Evolutionary conservation across 2,329 filamentous ascomycete genomes (phyloP), one percentile per base, ranked within the genome.

Genomic region (Cladosporium sp.): DNA sequence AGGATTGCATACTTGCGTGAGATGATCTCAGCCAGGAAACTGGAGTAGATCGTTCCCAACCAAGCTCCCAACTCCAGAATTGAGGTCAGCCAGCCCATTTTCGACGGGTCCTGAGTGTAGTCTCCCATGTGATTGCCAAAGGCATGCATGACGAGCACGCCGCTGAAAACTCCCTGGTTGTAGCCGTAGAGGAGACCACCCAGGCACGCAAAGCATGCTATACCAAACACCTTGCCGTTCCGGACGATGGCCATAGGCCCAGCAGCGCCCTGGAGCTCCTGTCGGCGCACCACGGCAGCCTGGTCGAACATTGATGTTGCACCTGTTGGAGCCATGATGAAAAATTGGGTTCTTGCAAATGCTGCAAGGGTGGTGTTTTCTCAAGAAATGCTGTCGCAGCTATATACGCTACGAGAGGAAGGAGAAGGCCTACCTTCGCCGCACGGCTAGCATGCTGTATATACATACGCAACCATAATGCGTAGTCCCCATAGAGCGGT

Each of bases 41-140:
- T 83, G 2, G 80, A 85, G 35, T 85, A 73, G 3, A 91, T 67
- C 0, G 83, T 80, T 32, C 86, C 86, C n/a, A 88, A 62, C 85
- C 85, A 90, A 38, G 85, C 86, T 46, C 86, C 86, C 2, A 90
- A 77, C 62, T 89, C 85, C 20, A 90, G 78, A 55, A 88, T 88
- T 2, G 85, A 75, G 1, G 72, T 72, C 16, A 76, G 63, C 73
- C 72, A 75, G 27, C 73, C 73, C 51, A 74, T 69, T 51, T 71
- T 69, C 3, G 69, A 72, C 8, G 55, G 53, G 50, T 70, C 54
- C 3, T 49, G 53, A 15, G 63, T 65, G 57, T 67, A 68, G 30
- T 60, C 53, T 45, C 70, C 68, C 67, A 76, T 76, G 35, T 75
- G 69, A 71, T 38, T 40, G 9, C 36, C 18, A 54, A 77, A 78